Evolutionary conservation across 768 basidiomycete species (phyloP), one percentile per base, ranked within the genome.

Genomic region (Royoungia palumana): DNA sequence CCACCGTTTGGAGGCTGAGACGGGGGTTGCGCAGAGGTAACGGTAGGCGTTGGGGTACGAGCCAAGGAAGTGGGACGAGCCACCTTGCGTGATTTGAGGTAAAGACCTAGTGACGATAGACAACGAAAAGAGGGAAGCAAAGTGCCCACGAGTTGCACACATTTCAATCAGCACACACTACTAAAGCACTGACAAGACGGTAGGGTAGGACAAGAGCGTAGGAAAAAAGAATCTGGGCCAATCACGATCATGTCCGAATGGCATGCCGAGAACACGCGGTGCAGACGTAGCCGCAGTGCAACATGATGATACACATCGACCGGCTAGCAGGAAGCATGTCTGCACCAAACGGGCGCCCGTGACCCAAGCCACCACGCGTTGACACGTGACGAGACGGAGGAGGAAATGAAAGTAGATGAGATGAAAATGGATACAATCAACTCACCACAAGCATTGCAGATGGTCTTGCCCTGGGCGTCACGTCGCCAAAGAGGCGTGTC

Each of bases 381-480:
- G 53, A 70, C 75, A 76, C 74, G 75, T 72, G 75, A 72, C 54
- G 54, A 39, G 53, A 59, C 60, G 56, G 54, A 61, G 56, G 53
- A 55, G 61, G 68, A 58, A 61, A 62, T 62, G 61, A 61, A 59
- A 65, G 63, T 8, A 62, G 64, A 69, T 67, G 61, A 59, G 62
- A 64, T 62, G 60, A 61, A 64, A 60, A 56, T 14, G 50, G 60
- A 59, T 54, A 28, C 54, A 55, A 63, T 55, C 49, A 34, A 79
- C 89, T 79, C 66, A 92, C 90, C 91, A 69, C 91, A 93, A 44
- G 88, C 87, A 68, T 93, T 93, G 74, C 91, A 94, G 63, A 93
- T 80, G 41, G 84, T 79, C 67, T 86, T 89, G 49, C 90, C 91
- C 58, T 87, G 82, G 37, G 77, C 72, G 64, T 89, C 89, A 58